Percentiles rank a stretch among this genome's conserved stretches.
phyloP scores from a whole-genome alignment of 208 protist genomes.

The Leishmania guyanensis region DNA sequence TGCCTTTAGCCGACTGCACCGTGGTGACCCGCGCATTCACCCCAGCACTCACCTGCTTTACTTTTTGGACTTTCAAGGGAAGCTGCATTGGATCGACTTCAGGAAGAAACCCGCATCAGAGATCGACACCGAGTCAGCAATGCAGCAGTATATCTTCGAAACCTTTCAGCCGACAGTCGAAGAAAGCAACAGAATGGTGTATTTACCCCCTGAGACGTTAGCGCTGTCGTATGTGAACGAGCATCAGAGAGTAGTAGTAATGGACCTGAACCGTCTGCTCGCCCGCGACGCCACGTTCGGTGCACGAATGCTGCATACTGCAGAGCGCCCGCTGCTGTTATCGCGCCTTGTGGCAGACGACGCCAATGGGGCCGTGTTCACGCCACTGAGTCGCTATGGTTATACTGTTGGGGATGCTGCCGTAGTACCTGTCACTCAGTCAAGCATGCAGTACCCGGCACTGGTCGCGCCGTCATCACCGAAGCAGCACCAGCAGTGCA shows the following conservation, averaged over 20 bases:
- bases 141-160: conserved; percentile 34
- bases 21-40: conserved; percentile 27
- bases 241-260: conserved; percentile 26
- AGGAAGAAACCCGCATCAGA: conserved; percentile 18
- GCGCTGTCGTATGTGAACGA: conserved; percentile 35
- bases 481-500: conserved; percentile 9
- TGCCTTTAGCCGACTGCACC: conserved; percentile 19
- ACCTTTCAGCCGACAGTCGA: conserved; percentile 23
- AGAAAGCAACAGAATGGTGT: conserved; percentile 12
- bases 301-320: conserved; percentile 52
- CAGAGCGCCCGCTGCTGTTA: conserved; percentile 53
- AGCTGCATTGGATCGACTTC: conserved; percentile 45
- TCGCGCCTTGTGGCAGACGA: conserved; percentile 26
- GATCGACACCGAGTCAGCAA: conserved; percentile 14
- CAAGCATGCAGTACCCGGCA: background rate
- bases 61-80: conserved; percentile 52
- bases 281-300: conserved; percentile 45
- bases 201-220: conserved; percentile 23
- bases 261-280: conserved; percentile 64
- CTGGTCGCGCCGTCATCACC: background rate
- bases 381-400: conserved; percentile 19
- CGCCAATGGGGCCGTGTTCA: conserved; percentile 21
- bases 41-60: conserved; percentile 39
- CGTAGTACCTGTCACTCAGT: background rate
- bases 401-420: conserved; percentile 13